These are phyloP conservation scores for Orbilia blumenaviensis DNA, from an alignment of 2,329 filamentous ascomycete genomes.

Conservation along the genomic window DNA sequence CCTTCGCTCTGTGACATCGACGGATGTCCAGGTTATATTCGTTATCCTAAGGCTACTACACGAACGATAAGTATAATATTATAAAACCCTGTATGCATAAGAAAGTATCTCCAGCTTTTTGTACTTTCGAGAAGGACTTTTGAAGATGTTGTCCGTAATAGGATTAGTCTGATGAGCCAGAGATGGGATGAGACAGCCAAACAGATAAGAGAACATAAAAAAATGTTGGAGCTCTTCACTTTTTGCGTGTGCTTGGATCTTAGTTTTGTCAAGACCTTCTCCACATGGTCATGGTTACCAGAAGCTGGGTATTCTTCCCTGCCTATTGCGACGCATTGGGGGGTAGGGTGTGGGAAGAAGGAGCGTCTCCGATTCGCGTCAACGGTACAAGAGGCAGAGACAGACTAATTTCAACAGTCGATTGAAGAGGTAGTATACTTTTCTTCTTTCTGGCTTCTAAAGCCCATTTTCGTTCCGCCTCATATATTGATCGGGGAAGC, in stretches of 20 bases:
- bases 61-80: background rate
- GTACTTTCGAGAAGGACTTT: conserved; percentile 16
- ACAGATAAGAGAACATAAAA: conserved; percentile 49
- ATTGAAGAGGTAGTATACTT: conserved; percentile 2
- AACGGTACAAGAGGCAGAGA: conserved; percentile 16
- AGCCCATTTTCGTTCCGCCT: conserved; percentile 18
- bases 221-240: conserved; percentile 46
- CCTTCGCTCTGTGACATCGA: conserved; percentile 23
- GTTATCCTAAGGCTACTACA: background rate
- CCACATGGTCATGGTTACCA: conserved; percentile 44
- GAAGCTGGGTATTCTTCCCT: conserved; percentile 34
- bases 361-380: conserved; percentile 54
- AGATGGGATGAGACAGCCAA: conserved; percentile 54
- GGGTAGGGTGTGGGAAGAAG: conserved; percentile 40
- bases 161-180: conserved; percentile 48
- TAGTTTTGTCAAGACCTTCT: conserved; percentile 37
- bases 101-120: background rate
- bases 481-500: conserved; percentile 9
- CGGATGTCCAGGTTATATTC: conserved; percentile 13
- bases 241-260: conserved; percentile 21
- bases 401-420: conserved; percentile 1
- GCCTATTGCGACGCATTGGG: conserved; percentile 40
- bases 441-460: conserved; percentile 13
- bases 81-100: background rate
- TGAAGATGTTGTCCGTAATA: conserved; percentile 23